Evolutionary conservation across 176 grass and related monocot genomes (phyloP).

Genomic region (Carex parvula): DNA sequence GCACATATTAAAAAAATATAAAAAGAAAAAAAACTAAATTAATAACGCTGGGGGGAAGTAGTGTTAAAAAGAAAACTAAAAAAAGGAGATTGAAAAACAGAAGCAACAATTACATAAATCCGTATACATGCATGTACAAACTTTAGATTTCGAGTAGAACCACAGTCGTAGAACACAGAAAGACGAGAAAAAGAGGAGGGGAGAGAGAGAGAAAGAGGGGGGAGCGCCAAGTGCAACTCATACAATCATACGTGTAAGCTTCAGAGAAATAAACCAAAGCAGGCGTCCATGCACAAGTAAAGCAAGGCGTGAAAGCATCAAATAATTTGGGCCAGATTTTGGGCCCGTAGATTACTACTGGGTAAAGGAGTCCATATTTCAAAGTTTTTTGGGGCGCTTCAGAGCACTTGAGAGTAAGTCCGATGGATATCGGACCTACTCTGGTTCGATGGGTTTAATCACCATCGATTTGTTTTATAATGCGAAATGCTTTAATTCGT

Average conservation of each 20-base stretch:
- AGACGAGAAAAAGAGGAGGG: background rate
- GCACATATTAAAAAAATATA: conserved; percentile 2
- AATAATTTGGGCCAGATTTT: background rate
- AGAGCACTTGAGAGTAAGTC: no score
- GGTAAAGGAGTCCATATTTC: background rate
- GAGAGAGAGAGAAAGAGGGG: no score
- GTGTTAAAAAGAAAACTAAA: background rate
- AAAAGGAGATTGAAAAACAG: background rate
- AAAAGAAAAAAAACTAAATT: background rate
- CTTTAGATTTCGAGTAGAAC: background rate
- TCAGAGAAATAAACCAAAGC: background rate
- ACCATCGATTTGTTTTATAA: no score
- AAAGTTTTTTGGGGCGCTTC: background rate
- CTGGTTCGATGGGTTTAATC: no score
- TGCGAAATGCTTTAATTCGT: no score
- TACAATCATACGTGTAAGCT: conserved; percentile 19
- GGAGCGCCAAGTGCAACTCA: background rate
- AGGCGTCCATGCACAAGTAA: background rate
- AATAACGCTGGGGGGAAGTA: background rate
- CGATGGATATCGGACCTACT: no score
- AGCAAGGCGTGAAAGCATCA: conserved; percentile 14
- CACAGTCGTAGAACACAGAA: background rate
- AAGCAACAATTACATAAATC: background rate
- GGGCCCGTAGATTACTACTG: background rate
- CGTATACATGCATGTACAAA: background rate